Evolutionary conservation across 2,329 filamentous ascomycete species (phyloP), one percentile per base, ranked within the genome.

Genomic region (Blumeriella jaapii): DNA sequence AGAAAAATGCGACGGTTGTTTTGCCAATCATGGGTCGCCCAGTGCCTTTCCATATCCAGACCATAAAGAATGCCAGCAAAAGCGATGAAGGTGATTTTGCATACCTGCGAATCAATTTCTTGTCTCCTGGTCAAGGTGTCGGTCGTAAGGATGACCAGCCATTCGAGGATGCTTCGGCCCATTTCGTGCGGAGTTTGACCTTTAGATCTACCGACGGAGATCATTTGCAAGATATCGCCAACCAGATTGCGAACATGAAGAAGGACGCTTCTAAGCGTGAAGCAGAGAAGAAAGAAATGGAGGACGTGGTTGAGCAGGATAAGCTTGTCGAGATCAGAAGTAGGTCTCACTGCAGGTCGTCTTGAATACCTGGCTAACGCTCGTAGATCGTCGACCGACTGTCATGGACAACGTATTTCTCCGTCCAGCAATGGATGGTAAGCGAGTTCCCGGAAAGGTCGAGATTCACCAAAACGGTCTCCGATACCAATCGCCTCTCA

Each of bases 391-490:
- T 46, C 84, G 91, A 38, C 91, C 91, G 20, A 75, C 82, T 48
- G 81, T 89, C 42, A 71, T 98, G 52, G 84, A 93, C 42, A 91
- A 95, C 56, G 85, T 98, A 50, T 98, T 89, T 59, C 83, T 98
- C 48, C 83, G 91, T 38, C 91, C 91, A 31, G 85, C 86, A 0
- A 78, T 96, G 67, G 91, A 98, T 60, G 87, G 87, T 52, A 98
- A 98, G 63, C 85, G 91, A 52, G 84, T 98, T 18, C 83, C 91
- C 28, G 91, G 91, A 53, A 86, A 91, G 56, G 79, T 98, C 24
- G 89, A 96, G 61, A 95, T 98, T 32, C 91, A 98, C 61, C 87
- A 96, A 55, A 98, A 98, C 53, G 91, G 91, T 87, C 82, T 98
- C 39, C 83, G 91, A 41, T 98, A 98, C 59, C 70, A 89, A 63